Conservation (phyloP, 169 alveolate species). For the Perkinsus olseni region DNA sequence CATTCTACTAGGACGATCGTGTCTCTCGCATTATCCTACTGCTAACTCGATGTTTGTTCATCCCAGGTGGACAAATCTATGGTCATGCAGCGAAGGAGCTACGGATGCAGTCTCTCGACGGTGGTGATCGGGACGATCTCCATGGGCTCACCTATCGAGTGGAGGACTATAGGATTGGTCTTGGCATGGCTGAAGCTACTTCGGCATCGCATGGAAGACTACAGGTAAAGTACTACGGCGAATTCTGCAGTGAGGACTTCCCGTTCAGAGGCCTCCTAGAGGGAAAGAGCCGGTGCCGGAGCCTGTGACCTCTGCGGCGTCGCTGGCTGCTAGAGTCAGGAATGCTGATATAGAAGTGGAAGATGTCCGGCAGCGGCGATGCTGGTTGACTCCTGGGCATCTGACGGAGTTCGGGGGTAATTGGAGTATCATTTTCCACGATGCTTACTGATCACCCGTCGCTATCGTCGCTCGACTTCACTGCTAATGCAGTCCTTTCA, state of each 20-base stretch:
- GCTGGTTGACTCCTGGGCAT: neutral
- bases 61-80: neutral
- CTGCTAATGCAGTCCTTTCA: too few relatives aligned
- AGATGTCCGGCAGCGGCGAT: neutral
- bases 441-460: too few relatives aligned
- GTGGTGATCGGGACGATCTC: neutral
- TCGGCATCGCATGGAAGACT: neutral
- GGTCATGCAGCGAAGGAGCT: neutral
- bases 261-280: neutral
- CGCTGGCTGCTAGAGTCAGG: neutral
- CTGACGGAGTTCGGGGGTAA: neutral
- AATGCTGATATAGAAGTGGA: neutral
- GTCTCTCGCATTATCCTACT: too few relatives aligned
- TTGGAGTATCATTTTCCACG: too few relatives aligned
- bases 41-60: neutral
- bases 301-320: neutral
- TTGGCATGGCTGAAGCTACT: neutral
- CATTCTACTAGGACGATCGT: too few relatives aligned
- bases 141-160: neutral
- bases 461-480: too few relatives aligned
- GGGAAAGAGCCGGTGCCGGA: neutral
- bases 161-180: neutral
- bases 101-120: neutral
- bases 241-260: neutral
- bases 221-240: neutral